Conservation (phyloP, 1,284 basidiomycete species). For the Cutaneotrichosporon cutaneum region DNA sequence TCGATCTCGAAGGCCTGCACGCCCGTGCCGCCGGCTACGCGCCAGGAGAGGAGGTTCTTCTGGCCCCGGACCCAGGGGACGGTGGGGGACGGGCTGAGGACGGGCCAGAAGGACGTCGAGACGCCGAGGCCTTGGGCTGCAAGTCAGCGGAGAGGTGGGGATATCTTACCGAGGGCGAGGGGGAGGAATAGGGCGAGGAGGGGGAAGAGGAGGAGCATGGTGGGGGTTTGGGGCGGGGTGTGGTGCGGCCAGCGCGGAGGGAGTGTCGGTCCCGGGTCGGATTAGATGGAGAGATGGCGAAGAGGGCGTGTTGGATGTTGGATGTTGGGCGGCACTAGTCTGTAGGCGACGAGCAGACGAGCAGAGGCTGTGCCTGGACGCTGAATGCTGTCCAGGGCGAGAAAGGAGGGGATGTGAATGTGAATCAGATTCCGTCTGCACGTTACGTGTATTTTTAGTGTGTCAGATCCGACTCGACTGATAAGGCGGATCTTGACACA, state of each 20-base stretch:
- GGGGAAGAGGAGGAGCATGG: constrained; percentile 8
- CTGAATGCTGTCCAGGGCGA: too few relatives aligned
- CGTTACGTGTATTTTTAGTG: too few relatives aligned
- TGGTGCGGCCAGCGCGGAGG: neutral
- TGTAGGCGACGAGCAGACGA: too few relatives aligned
- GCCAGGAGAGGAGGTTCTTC: constrained; percentile 48
- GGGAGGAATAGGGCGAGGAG: constrained; percentile 21
- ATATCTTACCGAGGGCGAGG: constrained; percentile 25
- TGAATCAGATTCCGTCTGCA: too few relatives aligned
- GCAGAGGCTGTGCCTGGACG: too few relatives aligned
- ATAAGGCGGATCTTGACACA: too few relatives aligned
- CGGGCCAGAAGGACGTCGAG: constrained; percentile 50
- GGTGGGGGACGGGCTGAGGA: constrained; percentile 36
- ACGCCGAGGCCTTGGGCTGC: constrained; percentile 11
- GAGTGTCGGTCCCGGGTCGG: neutral
- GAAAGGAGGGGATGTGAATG: too few relatives aligned
- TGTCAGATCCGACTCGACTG: too few relatives aligned
- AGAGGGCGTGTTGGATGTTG: too few relatives aligned
- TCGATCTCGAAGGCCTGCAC: constrained; percentile 51
- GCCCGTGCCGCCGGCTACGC: constrained; percentile 46
- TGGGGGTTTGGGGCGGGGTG: neutral
- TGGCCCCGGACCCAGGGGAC: constrained; percentile 50
- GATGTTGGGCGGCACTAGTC: too few relatives aligned
- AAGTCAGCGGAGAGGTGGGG: neutral
- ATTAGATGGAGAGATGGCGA: too few relatives aligned